These are phyloP conservation scores for Cornus kousa DNA, from an alignment of 148 eudicot species.

Conservation along the genomic window DNA sequence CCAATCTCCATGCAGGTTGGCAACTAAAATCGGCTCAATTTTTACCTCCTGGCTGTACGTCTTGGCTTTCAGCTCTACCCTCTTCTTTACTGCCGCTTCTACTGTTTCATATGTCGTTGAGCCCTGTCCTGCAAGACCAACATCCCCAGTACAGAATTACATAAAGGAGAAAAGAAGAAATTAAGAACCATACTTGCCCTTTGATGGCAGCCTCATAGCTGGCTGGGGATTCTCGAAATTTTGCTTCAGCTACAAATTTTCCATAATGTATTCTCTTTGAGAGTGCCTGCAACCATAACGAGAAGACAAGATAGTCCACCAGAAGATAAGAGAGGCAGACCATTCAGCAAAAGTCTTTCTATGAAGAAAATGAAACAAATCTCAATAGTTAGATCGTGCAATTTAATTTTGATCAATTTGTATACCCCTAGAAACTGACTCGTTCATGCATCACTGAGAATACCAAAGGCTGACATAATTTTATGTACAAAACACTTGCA, in stretches of 20 bases:
- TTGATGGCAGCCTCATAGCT: constrained; percentile 54
- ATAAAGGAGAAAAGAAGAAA: not conserved
- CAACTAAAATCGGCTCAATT: constrained; percentile 45
- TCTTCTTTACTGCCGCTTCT: constrained; percentile 45
- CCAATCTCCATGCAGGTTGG: constrained; percentile 57
- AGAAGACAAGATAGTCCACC: not conserved
- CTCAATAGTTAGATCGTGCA: not conserved
- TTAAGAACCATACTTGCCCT: constrained; percentile 37
- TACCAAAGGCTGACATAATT: too few species aligned
- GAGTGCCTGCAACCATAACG: constrained; percentile 43
- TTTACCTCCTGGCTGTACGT: constrained; percentile 47
- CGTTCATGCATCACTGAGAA: too few species aligned
- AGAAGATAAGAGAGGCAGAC: too few species aligned
- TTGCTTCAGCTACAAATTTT: constrained; percentile 76
- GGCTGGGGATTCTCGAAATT: constrained; percentile 61
- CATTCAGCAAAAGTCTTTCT: not conserved
- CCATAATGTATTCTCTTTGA: constrained; percentile 77
- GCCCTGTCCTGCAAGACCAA: constrained; percentile 41
- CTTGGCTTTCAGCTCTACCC: constrained; percentile 59
- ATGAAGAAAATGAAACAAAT: not conserved
- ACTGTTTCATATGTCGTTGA: constrained; percentile 53
- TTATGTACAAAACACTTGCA: too few species aligned
- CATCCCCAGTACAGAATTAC: not conserved
- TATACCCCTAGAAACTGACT: too few species aligned
- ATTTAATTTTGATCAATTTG: not conserved